Conservation (phyloP, 164 flowering plant species). For the Piper betle region DNA sequence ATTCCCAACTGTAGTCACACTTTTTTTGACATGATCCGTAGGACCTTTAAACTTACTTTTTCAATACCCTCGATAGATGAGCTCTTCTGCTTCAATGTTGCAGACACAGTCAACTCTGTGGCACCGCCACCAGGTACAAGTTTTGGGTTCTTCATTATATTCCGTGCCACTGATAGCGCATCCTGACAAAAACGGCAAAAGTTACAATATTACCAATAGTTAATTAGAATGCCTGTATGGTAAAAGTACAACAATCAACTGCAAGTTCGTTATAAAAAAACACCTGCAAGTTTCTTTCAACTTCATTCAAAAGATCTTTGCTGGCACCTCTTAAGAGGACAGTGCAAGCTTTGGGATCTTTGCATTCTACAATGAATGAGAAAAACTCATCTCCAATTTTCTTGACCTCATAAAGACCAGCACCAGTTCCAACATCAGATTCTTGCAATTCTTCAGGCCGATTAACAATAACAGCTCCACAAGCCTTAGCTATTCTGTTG, state of each 20-base stretch:
- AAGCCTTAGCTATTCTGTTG: conserved; percentile 92
- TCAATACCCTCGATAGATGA: conserved; percentile 86
- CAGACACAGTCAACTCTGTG: conserved; percentile 90
- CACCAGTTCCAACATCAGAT: conserved; percentile 89
- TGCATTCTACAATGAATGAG: conserved; percentile 76
- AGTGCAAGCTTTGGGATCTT: conserved; percentile 92
- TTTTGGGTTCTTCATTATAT: conserved; percentile 85
- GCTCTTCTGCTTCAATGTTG: conserved; percentile 88
- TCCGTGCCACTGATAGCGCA: conserved; percentile 93
- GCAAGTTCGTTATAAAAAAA: too few species aligned
- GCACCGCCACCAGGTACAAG: conserved; percentile 99
- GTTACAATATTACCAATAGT: not conserved
- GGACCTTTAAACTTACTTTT: conserved; percentile 35
- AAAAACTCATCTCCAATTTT: conserved; percentile 96
- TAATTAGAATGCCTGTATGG: not conserved
- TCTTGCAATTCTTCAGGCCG: conserved; percentile 96
- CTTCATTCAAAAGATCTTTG: conserved; percentile 95
- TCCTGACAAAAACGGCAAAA: conserved; percentile 33
- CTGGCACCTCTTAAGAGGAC: conserved; percentile 91
- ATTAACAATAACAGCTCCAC: conserved; percentile 88
- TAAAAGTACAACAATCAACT: not conserved
- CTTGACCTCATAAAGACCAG: conserved; percentile 89
- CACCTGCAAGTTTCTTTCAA: conserved; percentile 95
- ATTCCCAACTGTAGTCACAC: too few species aligned
- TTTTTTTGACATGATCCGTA: not conserved